Evolutionary conservation across 225 moss, liverwort and hornwort species (phyloP).

Genomic region (Rhytidiadelphus loreus): DNA sequence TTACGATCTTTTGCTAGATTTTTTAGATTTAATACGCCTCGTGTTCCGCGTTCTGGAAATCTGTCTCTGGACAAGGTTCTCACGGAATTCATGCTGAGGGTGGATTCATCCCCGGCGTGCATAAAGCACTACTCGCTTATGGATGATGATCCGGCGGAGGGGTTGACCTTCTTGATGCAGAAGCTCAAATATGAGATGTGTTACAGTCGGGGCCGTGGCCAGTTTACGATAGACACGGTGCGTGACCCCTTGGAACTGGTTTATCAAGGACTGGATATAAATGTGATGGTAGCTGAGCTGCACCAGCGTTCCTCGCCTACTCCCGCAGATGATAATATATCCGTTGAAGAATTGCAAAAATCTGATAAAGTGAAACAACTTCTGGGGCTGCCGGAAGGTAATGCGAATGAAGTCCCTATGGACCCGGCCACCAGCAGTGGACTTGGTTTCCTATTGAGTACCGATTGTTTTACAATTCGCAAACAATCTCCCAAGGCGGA

Average conservation of each 20-base stretch:
- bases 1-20: conserved; percentile 81
- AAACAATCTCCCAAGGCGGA: conserved; percentile 96
- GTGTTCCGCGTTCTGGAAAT: conserved; percentile 88
- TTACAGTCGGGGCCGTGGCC: conserved; percentile 82
- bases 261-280: conserved; percentile 89
- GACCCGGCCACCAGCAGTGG: conserved; percentile 43
- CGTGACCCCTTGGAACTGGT: conserved; percentile 83
- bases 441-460: conserved; percentile 72
- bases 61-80: conserved; percentile 92
- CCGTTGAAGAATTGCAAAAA: conserved; percentile 61
- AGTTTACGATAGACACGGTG: conserved; percentile 66
- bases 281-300: conserved; percentile 72
- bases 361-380: conserved; percentile 90
- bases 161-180: conserved; percentile 83
- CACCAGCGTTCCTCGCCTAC: conserved; percentile 23
- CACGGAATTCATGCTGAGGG: conserved; percentile 86
- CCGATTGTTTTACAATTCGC: conserved; percentile 79
- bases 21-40: conserved; percentile 65
- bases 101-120: conserved; percentile 86
- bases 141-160: conserved; percentile 86
- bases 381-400: conserved; percentile 71
- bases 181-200: conserved; percentile 93
- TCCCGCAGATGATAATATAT: conserved; percentile 30
- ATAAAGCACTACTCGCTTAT: conserved; percentile 83
- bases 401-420: conserved; percentile 31